Percentiles rank a stretch among this genome's conserved stretches.
Evolutionary conservation across 441 rosid species (phyloP).

Genomic region (Pelargonium exstipulatum): DNA sequence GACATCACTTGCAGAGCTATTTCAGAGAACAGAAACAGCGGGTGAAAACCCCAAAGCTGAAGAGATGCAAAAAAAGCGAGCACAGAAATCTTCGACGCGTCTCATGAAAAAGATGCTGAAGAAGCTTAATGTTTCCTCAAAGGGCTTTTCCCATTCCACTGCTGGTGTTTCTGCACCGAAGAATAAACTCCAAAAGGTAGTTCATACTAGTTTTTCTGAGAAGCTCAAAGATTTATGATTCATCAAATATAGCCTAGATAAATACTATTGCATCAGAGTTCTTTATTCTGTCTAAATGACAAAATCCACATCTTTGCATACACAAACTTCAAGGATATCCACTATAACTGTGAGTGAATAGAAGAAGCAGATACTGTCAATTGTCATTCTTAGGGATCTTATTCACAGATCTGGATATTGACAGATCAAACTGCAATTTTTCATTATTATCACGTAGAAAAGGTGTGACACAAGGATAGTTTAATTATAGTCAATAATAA

Average conservation of each 20-base stretch:
- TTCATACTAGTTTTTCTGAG: not conserved
- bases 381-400: too few relatives aligned
- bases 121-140: not conserved
- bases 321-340: not conserved
- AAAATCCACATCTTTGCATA: not conserved
- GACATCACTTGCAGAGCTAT: conserved; percentile 17
- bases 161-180: not conserved
- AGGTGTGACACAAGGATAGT: too few relatives aligned
- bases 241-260: not conserved
- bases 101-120: conserved; percentile 4
- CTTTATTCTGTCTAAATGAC: not conserved
- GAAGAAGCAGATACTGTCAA: not conserved
- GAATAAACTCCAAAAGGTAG: conserved; percentile 5
- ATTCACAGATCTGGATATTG: too few relatives aligned
- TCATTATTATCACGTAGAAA: too few relatives aligned
- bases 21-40: not conserved
- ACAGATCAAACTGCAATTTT: too few relatives aligned
- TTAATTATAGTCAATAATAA: not conserved
- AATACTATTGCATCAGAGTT: not conserved
- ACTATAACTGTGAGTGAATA: not conserved
- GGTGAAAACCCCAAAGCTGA: not conserved
- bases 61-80: not conserved
- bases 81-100: not conserved
- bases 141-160: conserved; percentile 7
- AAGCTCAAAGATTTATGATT: not conserved